phyloP scores from a whole-genome alignment of 2,329 filamentous ascomycete species.

The Colletotrichum sp. region DNA sequence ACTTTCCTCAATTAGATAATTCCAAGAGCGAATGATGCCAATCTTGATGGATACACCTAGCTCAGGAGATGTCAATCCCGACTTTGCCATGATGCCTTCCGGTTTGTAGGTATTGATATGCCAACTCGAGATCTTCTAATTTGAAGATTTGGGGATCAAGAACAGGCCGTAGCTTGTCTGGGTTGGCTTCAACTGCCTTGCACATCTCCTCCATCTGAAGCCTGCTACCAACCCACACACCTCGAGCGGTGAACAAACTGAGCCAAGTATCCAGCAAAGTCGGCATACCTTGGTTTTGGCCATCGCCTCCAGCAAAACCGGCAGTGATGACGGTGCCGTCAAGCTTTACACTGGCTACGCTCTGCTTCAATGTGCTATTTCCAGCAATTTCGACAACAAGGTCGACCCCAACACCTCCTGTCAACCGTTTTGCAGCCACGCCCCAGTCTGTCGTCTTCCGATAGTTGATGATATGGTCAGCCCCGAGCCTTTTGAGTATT shows the following conservation, averaged over 20 bases:
- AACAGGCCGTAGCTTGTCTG: conserved; percentile 42
- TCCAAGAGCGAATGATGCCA: neutral
- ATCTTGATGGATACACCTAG: neutral
- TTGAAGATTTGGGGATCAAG: conserved; percentile 50
- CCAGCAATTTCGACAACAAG: conserved; percentile 50
- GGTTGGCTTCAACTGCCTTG: conserved; percentile 51
- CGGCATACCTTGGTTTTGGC: conserved; percentile 25
- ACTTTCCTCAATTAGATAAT: neutral
- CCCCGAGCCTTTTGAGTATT: conserved; percentile 43
- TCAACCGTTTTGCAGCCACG: conserved; percentile 37
- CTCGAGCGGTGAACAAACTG: conserved; percentile 46
- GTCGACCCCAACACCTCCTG: conserved; percentile 42
- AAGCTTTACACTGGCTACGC: conserved; percentile 40
- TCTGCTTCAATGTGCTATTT: conserved; percentile 42
- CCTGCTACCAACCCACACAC: conserved; percentile 51
- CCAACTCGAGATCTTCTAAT: conserved; percentile 50
- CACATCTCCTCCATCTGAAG: conserved; percentile 54
- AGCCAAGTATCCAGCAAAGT: conserved; percentile 34
- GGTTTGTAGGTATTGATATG: conserved; percentile 41
- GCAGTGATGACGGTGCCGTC: conserved; percentile 44
- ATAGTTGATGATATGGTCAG: conserved; percentile 50
- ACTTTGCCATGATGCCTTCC: conserved; percentile 46
- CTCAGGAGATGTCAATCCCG: conserved; percentile 45
- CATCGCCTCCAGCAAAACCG: conserved; percentile 37
- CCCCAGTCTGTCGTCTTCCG: conserved; percentile 44